These are phyloP conservation scores for Verbascum thapsus DNA, from an alignment of 257 asterid species.

Conservation along the genomic window DNA sequence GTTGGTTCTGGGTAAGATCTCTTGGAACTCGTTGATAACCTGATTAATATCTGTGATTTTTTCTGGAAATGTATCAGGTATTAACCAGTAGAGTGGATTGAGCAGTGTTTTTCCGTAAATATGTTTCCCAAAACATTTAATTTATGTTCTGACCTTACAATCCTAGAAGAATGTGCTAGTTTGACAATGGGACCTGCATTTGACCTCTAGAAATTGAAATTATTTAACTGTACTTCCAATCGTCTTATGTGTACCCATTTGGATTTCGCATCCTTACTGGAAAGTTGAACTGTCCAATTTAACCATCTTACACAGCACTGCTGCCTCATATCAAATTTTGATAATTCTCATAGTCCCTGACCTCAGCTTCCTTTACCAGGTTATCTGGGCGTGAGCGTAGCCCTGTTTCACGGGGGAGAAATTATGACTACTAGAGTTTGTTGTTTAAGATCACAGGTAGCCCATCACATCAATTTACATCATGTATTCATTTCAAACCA, in stretches of 20 bases:
- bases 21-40: conserved; percentile 1
- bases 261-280: conserved; percentile 14
- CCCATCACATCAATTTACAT: conserved; percentile 38
- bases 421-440: conserved; percentile 80
- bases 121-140: neutral
- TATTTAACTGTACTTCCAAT: conserved; percentile 2
- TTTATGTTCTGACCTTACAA: conserved; percentile 6
- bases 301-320: conserved; percentile 25
- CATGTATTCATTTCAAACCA: conserved; percentile 31
- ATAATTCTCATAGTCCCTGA: conserved; percentile 34
- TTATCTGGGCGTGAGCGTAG: conserved; percentile 65
- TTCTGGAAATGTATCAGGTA: neutral
- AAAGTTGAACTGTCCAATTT: conserved; percentile 23
- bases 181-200: conserved; percentile 23
- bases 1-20: conserved; percentile 73
- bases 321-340: conserved; percentile 24
- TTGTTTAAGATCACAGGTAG: conserved; percentile 69
- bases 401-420: conserved; percentile 86
- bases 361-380: conserved; percentile 59
- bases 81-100: conserved; percentile 2
- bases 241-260: conserved; percentile 8
- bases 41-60: conserved; percentile 9
- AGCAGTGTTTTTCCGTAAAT: conserved; percentile 13
- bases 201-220: conserved; percentile 19
- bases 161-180: conserved; percentile 27